A percentile compares a stretch with the other conserved stretches of the same genome.
phyloP scores from a whole-genome alignment of 345 rosid species.

The Salix caprea region DNA sequence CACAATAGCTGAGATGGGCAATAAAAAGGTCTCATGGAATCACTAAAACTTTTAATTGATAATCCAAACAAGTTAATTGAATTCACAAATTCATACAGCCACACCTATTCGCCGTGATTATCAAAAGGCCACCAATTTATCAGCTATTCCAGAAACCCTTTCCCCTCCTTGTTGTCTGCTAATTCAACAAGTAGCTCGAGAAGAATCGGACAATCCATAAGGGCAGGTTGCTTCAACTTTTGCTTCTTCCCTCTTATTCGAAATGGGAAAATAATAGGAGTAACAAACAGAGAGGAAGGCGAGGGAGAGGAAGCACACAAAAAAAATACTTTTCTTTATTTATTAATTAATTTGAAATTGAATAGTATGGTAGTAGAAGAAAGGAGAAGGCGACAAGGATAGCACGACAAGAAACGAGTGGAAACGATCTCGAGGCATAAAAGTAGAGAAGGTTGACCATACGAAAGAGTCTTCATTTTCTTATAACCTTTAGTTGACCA shows the following conservation, averaged over 20 bases:
- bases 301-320: background rate
- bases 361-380: background rate
- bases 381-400: background rate
- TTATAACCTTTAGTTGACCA: background rate
- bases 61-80: background rate
- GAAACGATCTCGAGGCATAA: background rate
- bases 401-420: constrained; percentile 3
- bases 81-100: background rate
- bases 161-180: background rate
- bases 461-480: background rate
- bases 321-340: background rate
- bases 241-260: background rate
- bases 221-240: background rate
- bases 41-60: background rate
- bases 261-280: background rate
- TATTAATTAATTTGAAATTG: background rate
- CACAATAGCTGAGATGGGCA: background rate
- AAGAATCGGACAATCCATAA: background rate
- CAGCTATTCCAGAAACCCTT: background rate
- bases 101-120: background rate
- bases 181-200: background rate
- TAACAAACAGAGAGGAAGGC: background rate
- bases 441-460: constrained; percentile 1
- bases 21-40: background rate
- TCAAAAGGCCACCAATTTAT: background rate